These are phyloP conservation scores for Bassia scoparia DNA, from an alignment of 148 eudicot genomes.

Conservation along the genomic window DNA sequence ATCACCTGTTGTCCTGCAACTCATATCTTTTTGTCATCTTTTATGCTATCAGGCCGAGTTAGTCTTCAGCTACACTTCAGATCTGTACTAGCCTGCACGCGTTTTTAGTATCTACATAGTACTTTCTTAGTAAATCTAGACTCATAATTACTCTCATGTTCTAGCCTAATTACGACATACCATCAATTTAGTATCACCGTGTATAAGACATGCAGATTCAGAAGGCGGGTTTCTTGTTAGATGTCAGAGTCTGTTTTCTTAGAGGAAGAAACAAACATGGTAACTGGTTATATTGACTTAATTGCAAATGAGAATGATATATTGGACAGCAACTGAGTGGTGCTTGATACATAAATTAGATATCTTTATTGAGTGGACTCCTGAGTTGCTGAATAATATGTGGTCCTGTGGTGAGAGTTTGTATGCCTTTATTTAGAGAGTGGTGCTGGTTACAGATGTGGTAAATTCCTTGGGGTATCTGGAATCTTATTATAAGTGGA, in stretches of 20 bases:
- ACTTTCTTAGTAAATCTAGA: no score
- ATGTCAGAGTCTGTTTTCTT: neutral
- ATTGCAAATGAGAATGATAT: neutral
- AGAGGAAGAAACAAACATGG: neutral
- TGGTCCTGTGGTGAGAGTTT: neutral
- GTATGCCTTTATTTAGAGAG: neutral
- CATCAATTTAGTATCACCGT: no score
- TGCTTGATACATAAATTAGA: neutral
- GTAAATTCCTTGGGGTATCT: neutral
- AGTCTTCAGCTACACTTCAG: neutral
- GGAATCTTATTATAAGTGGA: conserved; percentile 7
- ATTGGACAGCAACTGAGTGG: neutral
- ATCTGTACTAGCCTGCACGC: neutral
- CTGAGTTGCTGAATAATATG: neutral
- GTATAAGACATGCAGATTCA: neutral
- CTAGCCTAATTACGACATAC: neutral
- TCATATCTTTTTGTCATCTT: neutral
- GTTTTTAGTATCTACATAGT: neutral
- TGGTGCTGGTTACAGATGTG: neutral
- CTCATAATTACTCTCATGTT: no score
- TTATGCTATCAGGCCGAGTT: neutral
- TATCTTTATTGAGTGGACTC: conserved; percentile 2
- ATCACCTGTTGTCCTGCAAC: neutral
- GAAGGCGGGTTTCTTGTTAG: neutral
- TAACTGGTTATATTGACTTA: neutral